Base-by-base conservation (phyloP, 108 stramenopile genomes). In the Fragilaria crotonensis region DNA sequence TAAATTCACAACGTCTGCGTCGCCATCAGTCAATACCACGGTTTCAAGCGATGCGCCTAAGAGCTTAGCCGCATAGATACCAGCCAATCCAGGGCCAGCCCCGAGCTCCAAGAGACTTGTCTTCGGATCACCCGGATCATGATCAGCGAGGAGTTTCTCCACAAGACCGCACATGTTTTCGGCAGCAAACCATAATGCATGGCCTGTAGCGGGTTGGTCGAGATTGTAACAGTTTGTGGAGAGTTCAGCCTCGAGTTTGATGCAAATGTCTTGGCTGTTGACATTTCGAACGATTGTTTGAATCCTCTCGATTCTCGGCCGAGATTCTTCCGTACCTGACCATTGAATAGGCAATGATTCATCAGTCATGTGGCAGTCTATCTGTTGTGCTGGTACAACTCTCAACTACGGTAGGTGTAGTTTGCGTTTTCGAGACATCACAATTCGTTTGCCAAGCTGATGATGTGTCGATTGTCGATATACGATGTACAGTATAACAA, bases 21-120 rank as follows among this genome's bases (percentile, higher is more conserved):
- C 57, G 5, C 57, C 57, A 23, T 58, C 57, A 3, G 57, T 58
- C 36, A 58, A 58, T 26, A 58, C 36, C 45, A 21, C 19, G 14
- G 45, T 17, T 44, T 26, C 14, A 51, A 23, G 19, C 7, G 49
- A 20, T 5, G 7, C n/a, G 7, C 23, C 49, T 9, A 58, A 14
- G 23, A 58, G 33, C 25, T 44, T 58, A 9, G 57, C 41, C 4
- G 57, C 57, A 29, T 21, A 58, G 19, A 58, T 58, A 22, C 57
- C 57, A 21, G 41, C 57, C 45, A 26, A 30, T 9, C 57, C 57
- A 14, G 30, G 30, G 3, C 57, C 57, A 4, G 28, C 30, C 18
- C 57, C 57, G 18, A 58, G 30, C 41, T 58, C 57, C 36, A 58
- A 58, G 22, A 58, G 36, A 41, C 36, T 41, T 41, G 7, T 7